These are phyloP conservation scores for Leccinum fibrillosum DNA, from an alignment of 768 basidiomycete genomes.

Conservation along the genomic window DNA sequence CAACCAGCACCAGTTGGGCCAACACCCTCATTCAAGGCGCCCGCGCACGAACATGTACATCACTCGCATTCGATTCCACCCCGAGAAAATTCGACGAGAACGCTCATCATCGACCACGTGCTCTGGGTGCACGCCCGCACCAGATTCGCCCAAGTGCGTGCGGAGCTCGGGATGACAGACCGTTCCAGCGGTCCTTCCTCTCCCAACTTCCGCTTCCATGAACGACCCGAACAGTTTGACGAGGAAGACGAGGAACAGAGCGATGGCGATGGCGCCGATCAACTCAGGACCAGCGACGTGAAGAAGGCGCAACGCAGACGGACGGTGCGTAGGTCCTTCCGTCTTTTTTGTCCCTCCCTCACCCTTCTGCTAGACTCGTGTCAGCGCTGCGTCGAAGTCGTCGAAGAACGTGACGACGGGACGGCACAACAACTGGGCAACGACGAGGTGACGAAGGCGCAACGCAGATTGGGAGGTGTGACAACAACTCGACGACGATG, in stretches of 20 bases:
- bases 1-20: constrained; percentile 2
- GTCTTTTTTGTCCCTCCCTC: too few species aligned
- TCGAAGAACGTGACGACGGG: too few species aligned
- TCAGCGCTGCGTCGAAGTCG: too few species aligned
- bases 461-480: too few species aligned
- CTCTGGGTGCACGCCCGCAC: constrained; percentile 81
- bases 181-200: constrained; percentile 67
- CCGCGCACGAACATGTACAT: constrained; percentile 86
- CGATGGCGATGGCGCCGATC: constrained; percentile 56
- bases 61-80: constrained; percentile 85
- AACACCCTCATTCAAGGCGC: constrained; percentile 53
- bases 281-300: constrained; percentile 39
- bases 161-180: constrained; percentile 84
- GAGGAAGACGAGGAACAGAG: constrained; percentile 69
- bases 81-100: constrained; percentile 84
- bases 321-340: too few species aligned
- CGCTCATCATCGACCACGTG: constrained; percentile 85
- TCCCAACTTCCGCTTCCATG: constrained; percentile 56
- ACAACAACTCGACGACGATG: too few species aligned
- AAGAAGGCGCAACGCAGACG: too few species aligned
- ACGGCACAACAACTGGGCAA: too few species aligned
- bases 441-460: too few species aligned
- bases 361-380: too few species aligned
- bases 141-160: constrained; percentile 78
- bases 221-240: constrained; percentile 72